Conservation (phyloP, 139 green algal species). For the Astrephomene gubernaculifera region DNA sequence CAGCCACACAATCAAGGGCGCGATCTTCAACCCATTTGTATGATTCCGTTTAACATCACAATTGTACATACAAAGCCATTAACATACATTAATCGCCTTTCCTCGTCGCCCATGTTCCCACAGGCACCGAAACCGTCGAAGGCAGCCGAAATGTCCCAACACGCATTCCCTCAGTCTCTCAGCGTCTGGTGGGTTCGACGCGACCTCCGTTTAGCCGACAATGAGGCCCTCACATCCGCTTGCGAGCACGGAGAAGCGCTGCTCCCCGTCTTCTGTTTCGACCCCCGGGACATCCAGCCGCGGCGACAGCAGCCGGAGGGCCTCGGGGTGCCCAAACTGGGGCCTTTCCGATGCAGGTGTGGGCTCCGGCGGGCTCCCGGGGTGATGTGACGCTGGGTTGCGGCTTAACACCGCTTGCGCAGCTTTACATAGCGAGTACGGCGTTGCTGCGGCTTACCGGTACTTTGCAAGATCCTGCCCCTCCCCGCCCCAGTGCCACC, state of each 20-base stretch:
- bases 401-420: too few species aligned
- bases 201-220: conserved; percentile 2
- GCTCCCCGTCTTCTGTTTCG: conserved; percentile 2
- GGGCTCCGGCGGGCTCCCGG: neutral
- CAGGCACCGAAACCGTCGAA: too few species aligned
- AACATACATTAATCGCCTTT: too few species aligned
- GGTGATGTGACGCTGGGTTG: neutral
- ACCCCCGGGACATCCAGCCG: neutral
- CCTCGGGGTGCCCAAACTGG: conserved; percentile 15
- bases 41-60: too few species aligned
- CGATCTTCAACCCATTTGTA: too few species aligned
- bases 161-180: too few species aligned
- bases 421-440: neutral
- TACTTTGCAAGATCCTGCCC: neutral
- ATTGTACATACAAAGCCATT: too few species aligned
- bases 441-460: neutral
- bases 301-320: neutral
- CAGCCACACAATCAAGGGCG: too few species aligned
- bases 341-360: conserved; percentile 2
- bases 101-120: too few species aligned
- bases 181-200: conserved; percentile 1
- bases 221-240: conserved; percentile 2
- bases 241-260: neutral
- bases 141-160: too few species aligned
- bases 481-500: neutral